phyloP scores from a whole-genome alignment of 2,329 filamentous ascomycete species.

The Canariomyces notabilis region DNA sequence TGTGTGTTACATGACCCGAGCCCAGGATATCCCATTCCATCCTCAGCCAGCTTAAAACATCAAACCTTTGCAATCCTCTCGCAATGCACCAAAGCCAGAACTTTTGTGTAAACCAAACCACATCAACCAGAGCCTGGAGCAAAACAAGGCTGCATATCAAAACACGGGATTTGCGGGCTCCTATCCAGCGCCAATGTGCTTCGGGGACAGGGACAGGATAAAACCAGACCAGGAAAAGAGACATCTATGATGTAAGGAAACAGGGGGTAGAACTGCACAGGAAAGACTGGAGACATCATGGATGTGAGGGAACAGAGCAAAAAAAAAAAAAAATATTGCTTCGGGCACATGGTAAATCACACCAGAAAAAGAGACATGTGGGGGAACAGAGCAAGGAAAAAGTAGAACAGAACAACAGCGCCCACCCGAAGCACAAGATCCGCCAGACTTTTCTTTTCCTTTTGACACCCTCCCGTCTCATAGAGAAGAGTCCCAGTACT shows the following conservation, averaged over 20 bases:
- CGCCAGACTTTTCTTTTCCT: no score
- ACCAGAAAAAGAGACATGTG: background rate
- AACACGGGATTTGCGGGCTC: no score
- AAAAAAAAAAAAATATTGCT: background rate
- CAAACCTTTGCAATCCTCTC: no score
- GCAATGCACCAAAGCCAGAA: no score
- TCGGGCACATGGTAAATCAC: background rate
- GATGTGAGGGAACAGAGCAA: background rate
- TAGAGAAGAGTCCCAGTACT: background rate
- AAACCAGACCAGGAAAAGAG: background rate
- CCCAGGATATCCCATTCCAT: background rate
- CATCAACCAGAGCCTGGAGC: no score
- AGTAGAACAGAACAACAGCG: background rate
- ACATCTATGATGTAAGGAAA: no score
- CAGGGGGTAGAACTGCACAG: no score
- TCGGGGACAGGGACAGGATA: background rate
- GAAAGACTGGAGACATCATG: no score
- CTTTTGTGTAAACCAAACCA: background rate
- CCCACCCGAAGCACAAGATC: constrained; percentile 3
- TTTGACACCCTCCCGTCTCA: background rate
- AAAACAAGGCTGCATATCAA: no score
- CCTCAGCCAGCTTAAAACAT: no score
- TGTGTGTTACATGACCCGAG: no score
- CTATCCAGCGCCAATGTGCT: background rate
- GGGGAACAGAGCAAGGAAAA: no score